Evolutionary conservation across 192 early-diverging fungal genomes (phyloP), one percentile per base, ranked within the genome.

Genomic region (Coemansia sp.): DNA sequence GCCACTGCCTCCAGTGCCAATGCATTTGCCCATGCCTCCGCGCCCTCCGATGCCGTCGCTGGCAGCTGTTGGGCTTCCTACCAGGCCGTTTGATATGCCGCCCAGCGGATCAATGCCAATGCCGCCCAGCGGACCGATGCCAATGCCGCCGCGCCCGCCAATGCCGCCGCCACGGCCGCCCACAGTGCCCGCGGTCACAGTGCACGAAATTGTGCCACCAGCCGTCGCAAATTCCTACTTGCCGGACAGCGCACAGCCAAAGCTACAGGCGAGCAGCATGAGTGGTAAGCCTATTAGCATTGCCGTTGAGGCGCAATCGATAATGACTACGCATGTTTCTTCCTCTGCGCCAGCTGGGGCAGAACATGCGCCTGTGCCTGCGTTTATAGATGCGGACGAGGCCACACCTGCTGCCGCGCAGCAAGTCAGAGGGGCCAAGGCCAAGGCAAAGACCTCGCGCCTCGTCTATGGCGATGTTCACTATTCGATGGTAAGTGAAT

Each of bases 401-500:
- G 34, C 33, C 32, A 33, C 39, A 41, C 18, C 18, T 34, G 31
- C 49, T 19, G 9, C 31, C 21, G 50, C 50, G 17, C 8, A 10
- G 5, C 15, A 15, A 32, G 1, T 10, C 36, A 35, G 6, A 58
- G 58, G 63, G 56, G 57, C 52, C 43, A 49, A 25, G 13, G 36
- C 58, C 7, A 68, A 58, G 52, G 26, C 48, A 21, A 53, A 50
- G 21, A n/a, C 53, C 38, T 57, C 71, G 36, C 60, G 64, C 2
- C 59, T 75, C 8, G 58, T 75, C 8, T 75, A 75, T 52, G 43
- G 26, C 57, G 65, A 75, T 40, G 34, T 57, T 9, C 48, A 38
- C 13, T 23, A 56, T 18, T 75, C 65, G 21, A 56, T 68, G 65
- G 71, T 75, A 75, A 75, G 71, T 63, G 22, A n/a, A 15, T 9